A percentile compares a stretch with the other conserved stretches of the same genome.
Conservation (phyloP, 306 rosid genomes). For the Inga laurina region DNA sequence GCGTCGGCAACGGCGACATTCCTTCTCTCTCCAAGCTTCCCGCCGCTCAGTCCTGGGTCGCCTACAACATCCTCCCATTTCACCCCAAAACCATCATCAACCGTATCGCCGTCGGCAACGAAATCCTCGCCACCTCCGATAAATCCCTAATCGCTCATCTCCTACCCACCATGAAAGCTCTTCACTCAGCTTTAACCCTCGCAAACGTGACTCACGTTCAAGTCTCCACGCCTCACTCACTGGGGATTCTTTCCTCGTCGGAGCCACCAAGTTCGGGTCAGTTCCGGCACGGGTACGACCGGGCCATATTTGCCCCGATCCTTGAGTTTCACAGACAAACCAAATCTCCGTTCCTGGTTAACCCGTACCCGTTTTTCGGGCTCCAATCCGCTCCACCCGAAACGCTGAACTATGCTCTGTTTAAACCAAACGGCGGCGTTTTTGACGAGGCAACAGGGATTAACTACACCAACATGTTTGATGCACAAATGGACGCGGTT, state of each 20-base stretch:
- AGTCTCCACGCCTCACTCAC: slow-evolving; percentile 70
- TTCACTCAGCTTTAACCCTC: slow-evolving; percentile 51
- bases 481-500: slow-evolving; percentile 87
- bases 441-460: slow-evolving; percentile 56
- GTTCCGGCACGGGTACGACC: slow-evolving; percentile 76
- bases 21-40: slow-evolving; percentile 60
- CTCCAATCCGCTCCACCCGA: slow-evolving; percentile 38
- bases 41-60: slow-evolving; percentile 67
- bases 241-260: slow-evolving; percentile 67
- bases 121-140: slow-evolving; percentile 83
- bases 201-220: slow-evolving; percentile 58
- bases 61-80: slow-evolving; percentile 59
- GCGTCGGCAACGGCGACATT: slow-evolving; percentile 63
- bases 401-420: slow-evolving; percentile 57
- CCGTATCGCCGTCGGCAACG: slow-evolving; percentile 82
- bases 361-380: slow-evolving; percentile 89
- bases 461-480: slow-evolving; percentile 87
- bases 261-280: slow-evolving; percentile 70
- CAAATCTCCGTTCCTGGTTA: slow-evolving; percentile 69
- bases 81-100: slow-evolving; percentile 54
- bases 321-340: slow-evolving; percentile 62
- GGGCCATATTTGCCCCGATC: slow-evolving; percentile 60
- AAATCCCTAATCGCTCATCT: slow-evolving; percentile 67
- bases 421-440: slow-evolving; percentile 71
- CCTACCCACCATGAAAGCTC: slow-evolving; percentile 72